These are phyloP conservation scores for Colletotrichum viniferum DNA, from an alignment of 2,329 filamentous ascomycete species.

Conservation along the genomic window DNA sequence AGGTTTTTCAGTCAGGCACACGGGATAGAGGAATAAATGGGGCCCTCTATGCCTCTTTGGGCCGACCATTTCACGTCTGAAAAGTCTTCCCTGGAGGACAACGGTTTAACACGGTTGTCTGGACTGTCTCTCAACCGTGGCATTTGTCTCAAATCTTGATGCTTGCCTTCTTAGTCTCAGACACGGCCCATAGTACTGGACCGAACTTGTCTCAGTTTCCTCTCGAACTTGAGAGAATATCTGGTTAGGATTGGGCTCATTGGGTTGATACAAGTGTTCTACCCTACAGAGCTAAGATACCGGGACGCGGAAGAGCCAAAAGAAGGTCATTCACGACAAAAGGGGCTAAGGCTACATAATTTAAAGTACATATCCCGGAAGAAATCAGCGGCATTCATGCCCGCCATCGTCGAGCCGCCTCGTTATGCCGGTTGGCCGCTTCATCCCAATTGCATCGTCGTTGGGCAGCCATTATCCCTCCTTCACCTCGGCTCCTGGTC, in stretches of 20 bases:
- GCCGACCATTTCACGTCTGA: neutral
- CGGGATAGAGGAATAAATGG: neutral
- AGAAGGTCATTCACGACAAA: neutral
- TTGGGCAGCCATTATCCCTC: slow-evolving; percentile 24
- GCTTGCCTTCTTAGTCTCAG: neutral
- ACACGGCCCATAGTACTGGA: neutral
- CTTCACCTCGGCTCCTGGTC: neutral
- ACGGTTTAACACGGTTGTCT: neutral
- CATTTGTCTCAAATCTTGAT: neutral
- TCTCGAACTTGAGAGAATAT: neutral
- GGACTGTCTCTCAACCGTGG: neutral
- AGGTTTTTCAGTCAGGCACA: neutral
- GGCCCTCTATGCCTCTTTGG: neutral
- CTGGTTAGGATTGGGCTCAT: neutral
- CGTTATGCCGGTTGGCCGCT: slow-evolving; percentile 10
- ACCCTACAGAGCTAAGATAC: neutral
- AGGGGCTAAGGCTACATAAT: slow-evolving; percentile 2
- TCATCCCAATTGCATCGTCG: slow-evolving; percentile 7
- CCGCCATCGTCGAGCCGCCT: slow-evolving; percentile 4
- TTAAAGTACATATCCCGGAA: neutral
- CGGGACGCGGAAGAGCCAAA: neutral
- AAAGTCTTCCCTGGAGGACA: neutral
- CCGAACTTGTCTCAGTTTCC: neutral
- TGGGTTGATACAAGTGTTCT: neutral
- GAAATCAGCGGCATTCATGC: slow-evolving; percentile 16